phyloP scores from a whole-genome alignment of 1,284 basidiomycete species.

The Fomitiporia mediterranea region DNA sequence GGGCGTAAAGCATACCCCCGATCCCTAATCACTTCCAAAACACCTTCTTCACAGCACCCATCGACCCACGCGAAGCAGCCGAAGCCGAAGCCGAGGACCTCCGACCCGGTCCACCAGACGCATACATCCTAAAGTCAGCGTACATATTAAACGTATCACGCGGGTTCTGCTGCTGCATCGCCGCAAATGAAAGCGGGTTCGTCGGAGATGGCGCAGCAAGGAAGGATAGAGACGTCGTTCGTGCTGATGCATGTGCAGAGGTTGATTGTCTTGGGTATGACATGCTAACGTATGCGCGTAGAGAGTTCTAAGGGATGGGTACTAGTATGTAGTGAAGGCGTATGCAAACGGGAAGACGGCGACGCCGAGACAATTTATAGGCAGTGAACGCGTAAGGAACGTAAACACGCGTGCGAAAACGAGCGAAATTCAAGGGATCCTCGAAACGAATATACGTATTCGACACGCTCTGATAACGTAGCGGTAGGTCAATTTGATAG shows the following conservation, averaged over 20 bases:
- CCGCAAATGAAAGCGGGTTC: constrained; percentile 52
- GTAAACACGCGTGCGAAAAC: no score
- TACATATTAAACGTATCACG: constrained; percentile 64
- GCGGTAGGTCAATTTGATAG: background rate
- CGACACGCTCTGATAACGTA: background rate
- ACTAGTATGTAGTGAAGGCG: no score
- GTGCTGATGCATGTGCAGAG: constrained; percentile 28
- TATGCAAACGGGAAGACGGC: no score
- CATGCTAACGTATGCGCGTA: no score
- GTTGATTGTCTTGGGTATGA: constrained; percentile 21
- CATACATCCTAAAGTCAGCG: constrained; percentile 39
- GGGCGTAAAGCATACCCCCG: no score
- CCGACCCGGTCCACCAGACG: background rate
- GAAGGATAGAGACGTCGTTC: constrained; percentile 39
- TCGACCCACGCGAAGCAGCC: no score
- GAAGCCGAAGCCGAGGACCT: no score
- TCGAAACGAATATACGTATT: background rate
- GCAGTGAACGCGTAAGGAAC: no score
- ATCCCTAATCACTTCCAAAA: no score
- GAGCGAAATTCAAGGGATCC: background rate
- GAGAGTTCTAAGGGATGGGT: no score
- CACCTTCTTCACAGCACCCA: no score
- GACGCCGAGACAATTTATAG: no score
- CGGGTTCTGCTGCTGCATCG: constrained; percentile 62
- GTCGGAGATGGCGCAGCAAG: constrained; percentile 31